Evolutionary conservation across 1,139 yeast species (phyloP), one percentile per base, ranked within the genome.

Genomic region (Scheffersomyces titani): DNA sequence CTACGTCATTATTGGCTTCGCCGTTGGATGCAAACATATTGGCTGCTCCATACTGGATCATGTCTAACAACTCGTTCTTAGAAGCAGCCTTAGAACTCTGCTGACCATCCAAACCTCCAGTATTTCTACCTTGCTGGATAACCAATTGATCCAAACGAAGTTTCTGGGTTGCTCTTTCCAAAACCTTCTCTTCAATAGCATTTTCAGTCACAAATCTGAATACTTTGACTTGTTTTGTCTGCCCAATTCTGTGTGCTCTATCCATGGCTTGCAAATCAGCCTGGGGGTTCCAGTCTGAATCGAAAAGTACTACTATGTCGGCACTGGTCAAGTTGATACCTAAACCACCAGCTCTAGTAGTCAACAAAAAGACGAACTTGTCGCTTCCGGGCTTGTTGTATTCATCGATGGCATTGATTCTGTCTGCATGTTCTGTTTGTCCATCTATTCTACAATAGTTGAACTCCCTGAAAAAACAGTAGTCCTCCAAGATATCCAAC

Each of bases 201-300:
- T 88, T 86, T 63, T 88, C 93, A 9, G 94, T 89, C 54, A 89
- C 85, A 66, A 89, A 85, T 69, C 96, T 76, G 67, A 85, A 89
- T 7, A 89, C 94, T 64, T 85, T 84, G 46, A 89, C 96, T 69
- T 89, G 96, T 62, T 89, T 89, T 36, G 89, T 89, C 70, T 89
- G 96, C 6, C 96, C 96, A 69, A 89, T 89, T 81, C 96, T 83
- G 71, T 89, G 96, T 1, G 96, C 94, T 75, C 96, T 82, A 68
- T 89, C 96, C 96, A 89, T 89, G 0, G 94, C 94, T 71, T 89
- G 96, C 61, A 89, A 80, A 77, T 89, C 96, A 3, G 94, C 94
- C 68, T 89, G 96, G 1, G 96, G 96, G 64, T 89, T 89, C 96
- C 96, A 89, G 71, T 89, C 96, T 1, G 92, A 87, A 72, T 89